A percentile compares a stretch with the other conserved stretches of the same genome.
These are phyloP conservation scores for Picea abies DNA, from an alignment of 83 land plant species.

Conservation along the genomic window DNA sequence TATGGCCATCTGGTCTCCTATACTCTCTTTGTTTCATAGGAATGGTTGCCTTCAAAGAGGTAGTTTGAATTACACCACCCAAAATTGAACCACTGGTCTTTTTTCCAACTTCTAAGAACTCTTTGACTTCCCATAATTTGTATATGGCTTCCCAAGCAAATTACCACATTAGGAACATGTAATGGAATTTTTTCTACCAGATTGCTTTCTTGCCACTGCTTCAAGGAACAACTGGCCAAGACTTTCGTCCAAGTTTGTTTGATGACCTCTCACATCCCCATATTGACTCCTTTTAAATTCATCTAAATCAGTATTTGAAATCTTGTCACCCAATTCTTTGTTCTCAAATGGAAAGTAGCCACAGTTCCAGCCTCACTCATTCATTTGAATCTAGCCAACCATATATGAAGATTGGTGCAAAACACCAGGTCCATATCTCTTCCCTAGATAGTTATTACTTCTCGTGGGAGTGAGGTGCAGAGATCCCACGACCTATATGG, in stretches of 20 bases:
- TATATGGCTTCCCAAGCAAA: constrained; percentile 30
- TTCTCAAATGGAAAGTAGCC: constrained; percentile 91
- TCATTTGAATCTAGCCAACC: no score
- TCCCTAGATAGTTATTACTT: no score
- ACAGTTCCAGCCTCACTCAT: constrained; percentile 69
- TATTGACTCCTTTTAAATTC: constrained; percentile 36
- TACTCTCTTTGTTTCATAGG: constrained; percentile 94
- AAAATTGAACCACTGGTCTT: constrained; percentile 28
- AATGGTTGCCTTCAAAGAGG: constrained; percentile 45
- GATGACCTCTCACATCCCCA: constrained; percentile 84
- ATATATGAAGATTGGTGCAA: no score
- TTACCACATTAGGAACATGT: constrained; percentile 27
- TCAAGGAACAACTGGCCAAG: constrained; percentile 74
- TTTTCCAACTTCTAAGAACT: constrained; percentile 29
- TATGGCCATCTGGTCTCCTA: constrained; percentile 88
- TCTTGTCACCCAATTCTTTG: constrained; percentile 80
- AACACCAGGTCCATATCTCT: no score
- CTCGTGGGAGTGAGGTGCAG: no score
- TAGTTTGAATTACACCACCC: constrained; percentile 40
- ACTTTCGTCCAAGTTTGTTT: constrained; percentile 61
- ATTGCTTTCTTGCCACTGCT: constrained; percentile 60
- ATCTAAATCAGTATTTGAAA: constrained; percentile 82
- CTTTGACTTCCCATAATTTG: constrained; percentile 12
- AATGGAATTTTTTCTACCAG: constrained; percentile 38
- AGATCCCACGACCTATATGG: no score